Evolutionary conservation across 768 basidiomycete genomes (phyloP), one percentile per base, ranked within the genome.

Genomic region (Collybia nuda): DNA sequence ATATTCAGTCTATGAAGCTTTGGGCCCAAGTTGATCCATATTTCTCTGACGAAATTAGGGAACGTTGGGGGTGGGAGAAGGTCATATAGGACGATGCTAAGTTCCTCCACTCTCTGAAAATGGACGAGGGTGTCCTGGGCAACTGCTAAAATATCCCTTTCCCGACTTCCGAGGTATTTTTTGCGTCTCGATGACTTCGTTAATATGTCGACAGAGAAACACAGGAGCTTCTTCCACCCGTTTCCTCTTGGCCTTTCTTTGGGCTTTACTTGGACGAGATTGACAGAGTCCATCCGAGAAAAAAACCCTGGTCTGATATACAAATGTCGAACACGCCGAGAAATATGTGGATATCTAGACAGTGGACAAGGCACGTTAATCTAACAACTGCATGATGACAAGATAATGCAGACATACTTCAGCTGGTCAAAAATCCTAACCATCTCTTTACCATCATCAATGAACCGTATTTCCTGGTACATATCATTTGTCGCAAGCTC

Each of bases 401-500:
- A 3, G 24, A 26, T 3, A 19, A 41, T 11, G 17, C 17, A 5
- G 40, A 14, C 11, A 12, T 41, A 43, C 41, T 23, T 43, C 22
- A 68, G 52, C 44, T 63, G 62, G 29, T 59, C 50, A 36, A 66
- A 61, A 5, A 48, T 50, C 22, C 57, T 61, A 12, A 54, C 1
- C 35, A 56, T 64, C 1, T 50, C 47, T n/a, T 57, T 51, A 40
- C 61, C 61, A 38, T 61, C 58, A 2, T 54, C 46, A 15, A 62
- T 56, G 17, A 70, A 55, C 35, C 62, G 53, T 7, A 67, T 44
- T 47, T 67, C 66, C 22, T 59, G 54, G 41, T 67, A 70, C 17
- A 62, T 56, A 35, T 67, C 62, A 24, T 64, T 45, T 52, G 67
- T 51, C 5, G 60, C 67, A 17, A 70, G 53, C 43, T 66, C 60